Evolutionary conservation across 108 stramenopile species (phyloP), one percentile per base, ranked within the genome.

Genomic region (Aurantiochytrium sp.): DNA sequence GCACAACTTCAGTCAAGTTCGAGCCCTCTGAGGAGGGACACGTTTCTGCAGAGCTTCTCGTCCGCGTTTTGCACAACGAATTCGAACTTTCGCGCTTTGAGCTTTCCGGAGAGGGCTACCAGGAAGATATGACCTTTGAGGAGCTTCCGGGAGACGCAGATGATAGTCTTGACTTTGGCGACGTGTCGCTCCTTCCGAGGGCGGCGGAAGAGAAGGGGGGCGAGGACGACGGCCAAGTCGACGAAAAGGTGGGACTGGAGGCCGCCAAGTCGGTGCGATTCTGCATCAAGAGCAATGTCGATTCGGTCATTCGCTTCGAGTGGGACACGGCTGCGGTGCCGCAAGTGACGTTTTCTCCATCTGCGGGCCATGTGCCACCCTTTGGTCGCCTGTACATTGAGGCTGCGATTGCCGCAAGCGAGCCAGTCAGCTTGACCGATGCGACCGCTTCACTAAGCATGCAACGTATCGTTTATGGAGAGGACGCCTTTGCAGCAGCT

Each of bases 21-120:
- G 58, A 88, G 58, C 89, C 89, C 43, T 5, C 18, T 4, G 89
- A 60, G 12, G 76, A 28, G 4, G 73, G 23, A 5, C 35, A 28
- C 14, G 76, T 55, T 18, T 64, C 44, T 47, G 28, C n/a, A 28
- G 89, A 90, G 60, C 58, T 92, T 28, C 25, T 45, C 49, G 89
- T 93, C 87, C 89, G 90, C 71, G 93, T 94, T 23, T 44, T 94
- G 51, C 92, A 94, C 91, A 94, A 94, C 64, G 88, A 87, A 35
- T 94, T 90, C 59, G 94, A 92, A 60, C 60, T 89, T 43, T 51
- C 91, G 58, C 55, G 59, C 14, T 59, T 92, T n/a, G 72, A 14
- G 45, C 23, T 90, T 23, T 28, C 51, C 10, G 93, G 93, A 25
- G 60, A 47, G 4, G 59, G 88, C 51, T 88, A 90, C 88, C 53